A percentile compares a stretch with the other conserved stretches of the same genome.
These are phyloP conservation scores for Cytospora leucostoma DNA, from an alignment of 2,329 filamentous ascomycete species.

Conservation along the genomic window DNA sequence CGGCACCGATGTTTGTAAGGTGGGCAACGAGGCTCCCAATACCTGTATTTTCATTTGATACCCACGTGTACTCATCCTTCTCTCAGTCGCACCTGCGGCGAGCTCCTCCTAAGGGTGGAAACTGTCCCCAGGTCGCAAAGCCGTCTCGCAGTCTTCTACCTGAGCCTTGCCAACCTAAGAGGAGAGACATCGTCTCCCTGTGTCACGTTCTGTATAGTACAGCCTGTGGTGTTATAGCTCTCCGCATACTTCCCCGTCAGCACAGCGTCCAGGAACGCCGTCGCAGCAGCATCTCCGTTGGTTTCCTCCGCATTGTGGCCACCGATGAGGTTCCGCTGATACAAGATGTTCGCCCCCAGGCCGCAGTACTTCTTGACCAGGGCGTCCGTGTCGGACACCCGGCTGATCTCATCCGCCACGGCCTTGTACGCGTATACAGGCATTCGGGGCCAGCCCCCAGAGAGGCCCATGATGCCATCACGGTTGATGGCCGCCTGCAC, in stretches of 20 bases:
- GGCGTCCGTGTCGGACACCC: slow-evolving; percentile 44
- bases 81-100: too few relatives aligned
- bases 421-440: slow-evolving; percentile 52
- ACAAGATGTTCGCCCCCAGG: slow-evolving; percentile 45
- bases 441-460: slow-evolving; percentile 45
- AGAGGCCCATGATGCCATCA: slow-evolving; percentile 38
- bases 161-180: background rate
- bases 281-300: slow-evolving; percentile 32
- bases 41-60: too few relatives aligned
- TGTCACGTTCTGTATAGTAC: slow-evolving; percentile 29
- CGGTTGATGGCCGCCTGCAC: slow-evolving; percentile 33
- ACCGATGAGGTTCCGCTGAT: slow-evolving; percentile 45
- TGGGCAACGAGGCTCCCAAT: too few relatives aligned
- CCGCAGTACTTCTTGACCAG: slow-evolving; percentile 43
- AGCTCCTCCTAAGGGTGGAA: too few relatives aligned
- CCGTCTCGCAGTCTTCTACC: background rate
- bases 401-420: slow-evolving; percentile 44
- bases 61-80: too few relatives aligned
- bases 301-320: slow-evolving; percentile 40
- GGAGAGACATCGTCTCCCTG: background rate
- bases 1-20: too few relatives aligned
- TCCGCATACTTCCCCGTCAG: slow-evolving; percentile 26
- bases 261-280: slow-evolving; percentile 31
- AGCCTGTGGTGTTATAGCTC: slow-evolving; percentile 21
- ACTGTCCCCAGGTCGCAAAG: background rate